Evolutionary conservation across 306 rosid species (phyloP), one percentile per base, ranked within the genome.

Genomic region (Purshia tridentata): DNA sequence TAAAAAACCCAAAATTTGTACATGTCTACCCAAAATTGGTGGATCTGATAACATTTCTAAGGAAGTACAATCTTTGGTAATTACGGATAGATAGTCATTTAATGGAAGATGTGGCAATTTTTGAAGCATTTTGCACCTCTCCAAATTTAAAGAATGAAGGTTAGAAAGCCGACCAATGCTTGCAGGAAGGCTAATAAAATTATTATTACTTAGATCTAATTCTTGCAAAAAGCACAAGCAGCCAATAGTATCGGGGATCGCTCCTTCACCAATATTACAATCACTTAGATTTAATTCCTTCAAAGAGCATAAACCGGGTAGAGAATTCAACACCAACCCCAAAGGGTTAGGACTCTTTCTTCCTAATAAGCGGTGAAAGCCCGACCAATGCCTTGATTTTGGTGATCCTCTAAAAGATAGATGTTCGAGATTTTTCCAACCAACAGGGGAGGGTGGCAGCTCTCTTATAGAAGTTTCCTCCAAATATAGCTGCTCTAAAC

Each of bases 51-150:
- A 13, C 5, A 9, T 15, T 64, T 54, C 11, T 7, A 77, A 15
- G 9, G 72, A 78, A 46, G 12, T 41, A 66, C 77, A 71, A 14
- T 46, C 46, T 2, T 71, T 40, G 5, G 77, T 35, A 1, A 0
- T 0, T n/a, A 78, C 14, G 0, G 0, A 0, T 12, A 53, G 4
- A 0, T 0, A 0, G 0, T 0, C 1, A 37, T 65, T 67, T 50
- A 45, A 45, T 0, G 78, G 75, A 4, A 79, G 66, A 6, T 59
- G 6, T 1, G 82, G 82, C 40, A 73, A 59, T 2, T 35, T 9
- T 19, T 16, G 1, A 58, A 79, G 75, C 65, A 42, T 59, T 40
- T 8, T 23, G 48, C 78, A 79, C 4, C 40, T 4, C 0, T 0
- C 14, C 35, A 79, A 14, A 3, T 4, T 1, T 11, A 73, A 1